Evolutionary conservation across 2,329 filamentous ascomycete genomes (phyloP).

Genomic region (Xylariales sp.): DNA sequence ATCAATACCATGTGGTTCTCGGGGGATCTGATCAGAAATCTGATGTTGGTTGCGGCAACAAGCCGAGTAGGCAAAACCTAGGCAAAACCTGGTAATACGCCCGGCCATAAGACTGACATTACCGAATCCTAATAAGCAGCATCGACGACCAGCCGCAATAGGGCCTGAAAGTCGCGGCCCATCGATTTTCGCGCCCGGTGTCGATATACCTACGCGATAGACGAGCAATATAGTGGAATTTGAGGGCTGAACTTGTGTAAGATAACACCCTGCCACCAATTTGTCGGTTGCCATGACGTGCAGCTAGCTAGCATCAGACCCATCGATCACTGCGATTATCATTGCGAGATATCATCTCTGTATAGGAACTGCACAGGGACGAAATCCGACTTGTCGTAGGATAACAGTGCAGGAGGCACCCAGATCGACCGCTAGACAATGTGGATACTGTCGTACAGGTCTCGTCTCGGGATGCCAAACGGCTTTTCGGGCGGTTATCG

Average conservation of each 20-base stretch:
- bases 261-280: background rate
- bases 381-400: slow-evolving; percentile 8
- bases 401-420: background rate
- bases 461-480: slow-evolving; percentile 6
- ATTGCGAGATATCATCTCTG: background rate
- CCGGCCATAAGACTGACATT: slow-evolving; percentile 11
- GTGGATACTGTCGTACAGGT: background rate
- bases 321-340: slow-evolving; percentile 4
- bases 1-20: slow-evolving; percentile 26
- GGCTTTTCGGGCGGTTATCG: background rate
- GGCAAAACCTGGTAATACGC: slow-evolving; percentile 5
- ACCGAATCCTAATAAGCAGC: slow-evolving; percentile 13
- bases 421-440: background rate
- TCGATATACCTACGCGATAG: background rate
- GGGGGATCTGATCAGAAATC: slow-evolving; percentile 20
- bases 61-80: slow-evolving; percentile 3
- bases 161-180: background rate
- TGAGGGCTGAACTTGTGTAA: background rate
- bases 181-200: background rate
- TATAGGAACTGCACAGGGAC: background rate
- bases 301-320: background rate
- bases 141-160: slow-evolving; percentile 30
- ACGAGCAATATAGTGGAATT: background rate
- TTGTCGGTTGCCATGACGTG: background rate
- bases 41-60: slow-evolving; percentile 14